A percentile compares a stretch with the other conserved stretches of the same genome.
Evolutionary conservation across 371 early-diverging fungal genomes (phyloP).

Genomic region (Catenaria anguillulae): DNA sequence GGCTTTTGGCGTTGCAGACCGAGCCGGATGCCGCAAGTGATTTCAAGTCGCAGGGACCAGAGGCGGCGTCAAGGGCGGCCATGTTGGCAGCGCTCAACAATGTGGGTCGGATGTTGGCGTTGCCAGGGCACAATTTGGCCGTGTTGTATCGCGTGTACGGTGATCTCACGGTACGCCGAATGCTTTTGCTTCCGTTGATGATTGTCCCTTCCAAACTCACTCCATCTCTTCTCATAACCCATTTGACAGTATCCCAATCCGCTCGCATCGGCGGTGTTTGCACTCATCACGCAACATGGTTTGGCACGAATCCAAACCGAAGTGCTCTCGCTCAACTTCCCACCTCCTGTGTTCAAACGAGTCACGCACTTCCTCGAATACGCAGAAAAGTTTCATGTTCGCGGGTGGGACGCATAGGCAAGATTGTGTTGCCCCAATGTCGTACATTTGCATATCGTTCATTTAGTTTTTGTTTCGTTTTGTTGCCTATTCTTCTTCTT

Average conservation of each 20-base stretch:
- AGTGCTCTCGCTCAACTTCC: conserved; percentile 69
- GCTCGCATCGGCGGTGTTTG: conserved; percentile 62
- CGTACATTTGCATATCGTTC: too few species aligned
- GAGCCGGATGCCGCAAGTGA: conserved; percentile 12
- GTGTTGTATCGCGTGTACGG: not conserved
- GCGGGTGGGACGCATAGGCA: conserved; percentile 35
- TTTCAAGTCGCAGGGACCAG: not conserved
- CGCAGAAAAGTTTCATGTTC: conserved; percentile 66
- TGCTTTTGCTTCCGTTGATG: not conserved
- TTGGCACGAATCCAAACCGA: conserved; percentile 80
- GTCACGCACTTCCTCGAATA: conserved; percentile 63
- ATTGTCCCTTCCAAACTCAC: not conserved
- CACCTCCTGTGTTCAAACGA: conserved; percentile 54
- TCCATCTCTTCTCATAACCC: not conserved
- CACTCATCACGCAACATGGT: conserved; percentile 64
- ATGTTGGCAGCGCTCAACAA: not conserved
- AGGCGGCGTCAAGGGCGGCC: not conserved
- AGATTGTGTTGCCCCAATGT: too few species aligned
- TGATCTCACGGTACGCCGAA: not conserved
- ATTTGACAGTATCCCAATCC: conserved; percentile 62
- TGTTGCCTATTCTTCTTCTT: too few species aligned
- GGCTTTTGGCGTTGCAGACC: conserved; percentile 64
- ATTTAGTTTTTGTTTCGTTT: too few species aligned
- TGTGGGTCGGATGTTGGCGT: not conserved
- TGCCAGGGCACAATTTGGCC: not conserved